These are phyloP conservation scores for Leccinum arenicola DNA, from an alignment of 768 basidiomycete species.

Conservation along the genomic window DNA sequence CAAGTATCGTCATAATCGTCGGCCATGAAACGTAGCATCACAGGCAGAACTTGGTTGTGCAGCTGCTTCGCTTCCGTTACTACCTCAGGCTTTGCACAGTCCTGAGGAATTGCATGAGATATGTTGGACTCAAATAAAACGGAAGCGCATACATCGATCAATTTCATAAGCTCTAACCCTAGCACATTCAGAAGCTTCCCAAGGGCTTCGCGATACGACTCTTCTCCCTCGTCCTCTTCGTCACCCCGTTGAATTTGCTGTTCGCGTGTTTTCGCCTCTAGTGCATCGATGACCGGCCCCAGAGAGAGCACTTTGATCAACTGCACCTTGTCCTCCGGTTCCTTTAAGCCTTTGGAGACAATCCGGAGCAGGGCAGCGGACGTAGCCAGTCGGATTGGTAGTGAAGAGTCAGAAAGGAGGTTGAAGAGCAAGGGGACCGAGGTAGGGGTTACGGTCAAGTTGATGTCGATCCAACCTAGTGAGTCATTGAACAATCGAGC, in stretches of 20 bases:
- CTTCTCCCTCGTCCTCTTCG: slow-evolving; percentile 81
- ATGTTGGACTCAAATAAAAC: not conserved
- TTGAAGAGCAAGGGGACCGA: slow-evolving; percentile 84
- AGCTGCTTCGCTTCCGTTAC: slow-evolving; percentile 61
- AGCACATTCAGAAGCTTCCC: slow-evolving; percentile 80
- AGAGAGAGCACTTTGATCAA: slow-evolving; percentile 87
- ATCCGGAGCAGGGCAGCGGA: slow-evolving; percentile 79
- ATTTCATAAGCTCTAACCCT: slow-evolving; percentile 79
- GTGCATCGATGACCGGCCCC: slow-evolving; percentile 72
- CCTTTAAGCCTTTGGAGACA: slow-evolving; percentile 91
- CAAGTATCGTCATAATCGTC: slow-evolving; percentile 91
- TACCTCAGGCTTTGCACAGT: slow-evolving; percentile 55
- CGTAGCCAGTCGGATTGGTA: slow-evolving; percentile 81
- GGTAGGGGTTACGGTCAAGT: slow-evolving; percentile 87
- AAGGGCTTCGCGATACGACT: slow-evolving; percentile 84
- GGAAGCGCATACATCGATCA: slow-evolving; percentile 61
- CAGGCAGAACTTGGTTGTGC: slow-evolving; percentile 68
- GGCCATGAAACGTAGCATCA: slow-evolving; percentile 84
- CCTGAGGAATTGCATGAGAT: slow-evolving; percentile 39
- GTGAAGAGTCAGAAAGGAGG: slow-evolving; percentile 72
- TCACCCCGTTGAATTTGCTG: slow-evolving; percentile 65
- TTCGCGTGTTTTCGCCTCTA: slow-evolving; percentile 72
- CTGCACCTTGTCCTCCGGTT: slow-evolving; percentile 84
- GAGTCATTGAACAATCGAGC: not conserved
- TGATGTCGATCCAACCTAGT: slow-evolving; percentile 96